Conservation (phyloP, 2,329 filamentous ascomycete species). For the Dactylellina leptospora region DNA sequence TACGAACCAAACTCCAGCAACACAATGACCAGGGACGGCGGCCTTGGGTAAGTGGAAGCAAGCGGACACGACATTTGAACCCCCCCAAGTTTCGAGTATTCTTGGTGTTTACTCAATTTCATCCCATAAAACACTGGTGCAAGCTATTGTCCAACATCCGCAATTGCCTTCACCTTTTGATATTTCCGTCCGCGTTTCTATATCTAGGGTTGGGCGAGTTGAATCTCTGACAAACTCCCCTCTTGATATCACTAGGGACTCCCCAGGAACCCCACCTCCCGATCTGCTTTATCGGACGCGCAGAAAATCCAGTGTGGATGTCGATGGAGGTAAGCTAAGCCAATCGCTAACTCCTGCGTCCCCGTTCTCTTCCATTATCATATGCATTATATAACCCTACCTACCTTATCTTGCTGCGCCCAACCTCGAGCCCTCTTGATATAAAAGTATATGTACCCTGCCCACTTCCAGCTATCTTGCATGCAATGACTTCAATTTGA, state of each 20-base stretch:
- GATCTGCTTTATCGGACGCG: conserved; percentile 33
- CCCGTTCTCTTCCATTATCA: conserved; percentile 32
- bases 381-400: conserved; percentile 52
- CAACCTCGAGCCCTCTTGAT: conserved; percentile 34
- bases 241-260: conserved; percentile 49
- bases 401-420: conserved; percentile 40
- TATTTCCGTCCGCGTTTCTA: conserved; percentile 14
- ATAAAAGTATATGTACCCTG: conserved; percentile 41
- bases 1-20: conserved; percentile 28
- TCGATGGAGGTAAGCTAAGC: conserved; percentile 53
- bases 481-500: conserved; percentile 39
- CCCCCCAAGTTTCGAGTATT: conserved; percentile 35
- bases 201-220: conserved; percentile 30
- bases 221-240: conserved; percentile 51
- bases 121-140: conserved; percentile 5
- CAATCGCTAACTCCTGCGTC: conserved; percentile 42
- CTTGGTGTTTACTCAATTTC: conserved; percentile 1
- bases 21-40: conserved; percentile 47
- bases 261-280: conserved; percentile 46
- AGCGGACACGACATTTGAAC: conserved; percentile 30
- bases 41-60: conserved; percentile 37
- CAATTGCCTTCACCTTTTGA: background rate
- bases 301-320: conserved; percentile 51
- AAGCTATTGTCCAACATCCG: background rate
- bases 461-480: conserved; percentile 9